Evolutionary conservation across 2,329 filamentous ascomycete species (phyloP), one percentile per base, ranked within the genome.

Genomic region (Colletotrichum orbiculare): DNA sequence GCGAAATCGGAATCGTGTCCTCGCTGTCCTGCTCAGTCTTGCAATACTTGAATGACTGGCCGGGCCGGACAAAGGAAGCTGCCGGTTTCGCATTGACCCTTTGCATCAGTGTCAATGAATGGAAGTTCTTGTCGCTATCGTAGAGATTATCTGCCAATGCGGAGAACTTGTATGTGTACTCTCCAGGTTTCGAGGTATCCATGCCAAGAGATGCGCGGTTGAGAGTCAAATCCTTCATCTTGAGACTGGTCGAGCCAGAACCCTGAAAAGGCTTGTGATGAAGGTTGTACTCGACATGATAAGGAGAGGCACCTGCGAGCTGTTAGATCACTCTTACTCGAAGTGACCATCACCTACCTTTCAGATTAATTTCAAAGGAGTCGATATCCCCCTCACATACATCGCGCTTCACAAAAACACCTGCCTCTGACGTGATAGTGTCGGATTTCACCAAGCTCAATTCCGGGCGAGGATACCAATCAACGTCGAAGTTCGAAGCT

Each of bases 371-470:
- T 72, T 97, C 94, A 60, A 97, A 89, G 4, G 89, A 89, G 75
- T 97, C 95, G 72, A 97, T 91, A 67, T 98, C 95, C 37, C 95
- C 95, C 79, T 99, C 94, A 73, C 96, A 99, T 37, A 99, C 90
- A 66, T 94, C 90, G 46, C 89, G 86, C 77, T 96, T 96, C 70
- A 89, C 75, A 73, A 90, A 91, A 35, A 82, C 81, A 8, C 80
- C 81, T 13, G 82, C 81, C 41, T 83, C 77, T 10, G 70, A 64
- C 13, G 81, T 81, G 50, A 92, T 83, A 50, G 89, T 86, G 4
- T 88, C 82, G n/a, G 87, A 87, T 65, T 91, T 85, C 6, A 89
- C 82, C 49, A 96, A 75, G 12, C 84, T 85, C 46, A 96, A 83
- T 67, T 88, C 83, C 1, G 96, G 96, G 50, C 94, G 88, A 39